Percentiles rank a stretch among this genome's conserved stretches.
phyloP scores from a whole-genome alignment of 1,139 yeast genomes.

The Yamadazyma membranifaciens region DNA sequence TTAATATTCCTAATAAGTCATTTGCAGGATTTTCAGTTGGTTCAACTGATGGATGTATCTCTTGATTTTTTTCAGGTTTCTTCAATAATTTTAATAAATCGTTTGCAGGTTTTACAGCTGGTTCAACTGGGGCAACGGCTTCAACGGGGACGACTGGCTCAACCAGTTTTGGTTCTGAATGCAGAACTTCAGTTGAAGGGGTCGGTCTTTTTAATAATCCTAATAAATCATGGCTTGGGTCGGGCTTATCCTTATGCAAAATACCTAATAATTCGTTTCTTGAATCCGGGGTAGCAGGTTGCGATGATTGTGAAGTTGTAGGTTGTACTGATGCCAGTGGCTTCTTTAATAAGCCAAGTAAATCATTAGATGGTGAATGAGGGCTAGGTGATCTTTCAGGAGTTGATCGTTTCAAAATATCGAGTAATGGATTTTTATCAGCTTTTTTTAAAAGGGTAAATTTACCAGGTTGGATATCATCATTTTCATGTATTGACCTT shows the following conservation, averaged over 20 bases:
- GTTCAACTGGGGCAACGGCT: neutral
- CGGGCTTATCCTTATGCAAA: slow-evolving; percentile 15
- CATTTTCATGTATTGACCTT: slow-evolving; percentile 14
- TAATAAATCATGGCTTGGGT: slow-evolving; percentile 19
- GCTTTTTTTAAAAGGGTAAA: slow-evolving; percentile 12
- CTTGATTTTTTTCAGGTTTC: no score
- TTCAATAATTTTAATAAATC: slow-evolving; percentile 25
- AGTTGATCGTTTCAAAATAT: slow-evolving; percentile 13
- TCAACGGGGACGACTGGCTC: neutral
- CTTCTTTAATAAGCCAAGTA: slow-evolving; percentile 10
- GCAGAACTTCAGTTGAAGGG: neutral
- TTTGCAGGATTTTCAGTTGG: slow-evolving; percentile 6
- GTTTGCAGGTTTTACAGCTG: slow-evolving; percentile 5
- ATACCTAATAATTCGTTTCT: slow-evolving; percentile 19
- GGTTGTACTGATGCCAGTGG: neutral
- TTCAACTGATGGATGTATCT: slow-evolving; percentile 4
- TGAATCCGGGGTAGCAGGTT: slow-evolving; percentile 5
- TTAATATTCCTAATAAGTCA: slow-evolving; percentile 14
- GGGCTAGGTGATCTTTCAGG: slow-evolving; percentile 4
- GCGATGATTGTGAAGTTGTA: neutral
- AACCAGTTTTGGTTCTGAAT: neutral
- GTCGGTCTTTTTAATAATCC: slow-evolving; percentile 20
- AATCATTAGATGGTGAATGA: slow-evolving; percentile 10
- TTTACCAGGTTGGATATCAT: slow-evolving; percentile 11
- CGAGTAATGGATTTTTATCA: slow-evolving; percentile 15